phyloP scores from a whole-genome alignment of 768 basidiomycete species.

The Amanita jacksonii region DNA sequence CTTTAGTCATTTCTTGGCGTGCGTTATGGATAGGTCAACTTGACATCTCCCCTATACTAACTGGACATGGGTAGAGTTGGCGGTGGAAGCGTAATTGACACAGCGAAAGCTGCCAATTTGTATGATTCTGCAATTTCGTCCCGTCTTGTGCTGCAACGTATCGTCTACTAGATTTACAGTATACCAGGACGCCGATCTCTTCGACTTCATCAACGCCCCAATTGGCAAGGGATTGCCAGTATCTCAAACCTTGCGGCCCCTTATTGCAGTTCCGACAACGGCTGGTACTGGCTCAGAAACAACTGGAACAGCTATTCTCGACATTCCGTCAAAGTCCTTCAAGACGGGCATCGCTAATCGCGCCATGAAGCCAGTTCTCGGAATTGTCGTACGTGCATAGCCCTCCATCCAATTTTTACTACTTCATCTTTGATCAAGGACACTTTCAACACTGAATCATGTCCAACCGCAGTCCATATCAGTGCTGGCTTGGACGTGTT shows the following conservation, averaged over 20 bases:
- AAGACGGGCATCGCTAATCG: slow-evolving; percentile 95
- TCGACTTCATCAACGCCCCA: slow-evolving; percentile 97
- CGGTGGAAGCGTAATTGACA: slow-evolving; percentile 94
- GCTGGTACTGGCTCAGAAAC: slow-evolving; percentile 93
- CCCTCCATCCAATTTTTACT: neutral
- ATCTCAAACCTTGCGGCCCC: slow-evolving; percentile 58
- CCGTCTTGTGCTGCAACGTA: neutral
- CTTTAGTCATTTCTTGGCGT: slow-evolving; percentile 93
- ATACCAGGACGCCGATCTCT: slow-evolving; percentile 85
- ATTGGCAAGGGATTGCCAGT: slow-evolving; percentile 89
- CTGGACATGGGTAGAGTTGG: slow-evolving; percentile 49
- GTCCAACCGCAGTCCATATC: slow-evolving; percentile 88
- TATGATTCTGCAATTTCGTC: slow-evolving; percentile 20
- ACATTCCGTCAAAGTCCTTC: slow-evolving; percentile 86
- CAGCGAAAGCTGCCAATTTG: slow-evolving; percentile 92
- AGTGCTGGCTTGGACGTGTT: slow-evolving; percentile 92
- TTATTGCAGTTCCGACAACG: slow-evolving; percentile 73
- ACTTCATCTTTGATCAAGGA: slow-evolving; percentile 32
- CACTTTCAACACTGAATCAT: slow-evolving; percentile 83
- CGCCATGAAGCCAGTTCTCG: slow-evolving; percentile 83
- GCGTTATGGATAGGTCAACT: slow-evolving; percentile 10
- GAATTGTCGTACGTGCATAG: slow-evolving; percentile 47
- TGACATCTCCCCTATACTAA: neutral
- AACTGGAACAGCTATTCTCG: slow-evolving; percentile 89
- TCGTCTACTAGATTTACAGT: slow-evolving; percentile 58